Base-by-base conservation (phyloP, 495 filamentous ascomycete genomes). In the Niebla homalea region DNA sequence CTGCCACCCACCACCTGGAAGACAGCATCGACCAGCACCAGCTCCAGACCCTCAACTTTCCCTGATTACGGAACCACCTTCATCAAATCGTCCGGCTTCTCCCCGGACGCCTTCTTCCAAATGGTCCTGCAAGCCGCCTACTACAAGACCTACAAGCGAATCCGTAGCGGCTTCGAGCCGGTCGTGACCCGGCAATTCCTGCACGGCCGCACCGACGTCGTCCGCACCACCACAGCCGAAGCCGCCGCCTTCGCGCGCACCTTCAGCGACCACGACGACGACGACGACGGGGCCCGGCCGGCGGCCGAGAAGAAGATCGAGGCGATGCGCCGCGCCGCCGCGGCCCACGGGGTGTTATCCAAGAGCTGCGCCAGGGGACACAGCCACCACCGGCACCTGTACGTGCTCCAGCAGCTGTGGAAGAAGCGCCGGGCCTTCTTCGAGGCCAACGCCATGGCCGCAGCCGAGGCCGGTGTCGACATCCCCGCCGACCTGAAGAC, bases 31-130 rank as follows among this genome's bases (percentile, higher is more conserved):
- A 8, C 2, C 10, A 8, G 36, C 48, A 50, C 36, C 48, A 50
- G 20, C 48, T 50, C 22, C 5, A 40, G 11, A 50, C 48, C 36
- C 26, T 50, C 15, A 8, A 50, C 26, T 43, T 45, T n/a, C 36
- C 15, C 19, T 11, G 4, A 14, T 19, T 50, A 50, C 37, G 48
- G 48, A 36, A 50, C 18, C 15, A 25, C 14, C 36, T 50, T 26
- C 36, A 50, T 50, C 18, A 50, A 50, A 32, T 44, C 37, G 6
- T 2, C 48, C 10, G 32, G 32, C 25, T 40, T 50, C 21, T 43
- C 48, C 19, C 48, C 48, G 16, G 48, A 50, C 37, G 48, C 48
- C 21, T 50, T 50, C 48, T 50, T 50, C 48, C 48, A 50, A 36
- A 40, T 50, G n/a, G 37, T 35, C 22, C 36, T 50, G 3, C 48